phyloP scores from a whole-genome alignment of 805 yeast species.

The Ogataea philodendri region DNA sequence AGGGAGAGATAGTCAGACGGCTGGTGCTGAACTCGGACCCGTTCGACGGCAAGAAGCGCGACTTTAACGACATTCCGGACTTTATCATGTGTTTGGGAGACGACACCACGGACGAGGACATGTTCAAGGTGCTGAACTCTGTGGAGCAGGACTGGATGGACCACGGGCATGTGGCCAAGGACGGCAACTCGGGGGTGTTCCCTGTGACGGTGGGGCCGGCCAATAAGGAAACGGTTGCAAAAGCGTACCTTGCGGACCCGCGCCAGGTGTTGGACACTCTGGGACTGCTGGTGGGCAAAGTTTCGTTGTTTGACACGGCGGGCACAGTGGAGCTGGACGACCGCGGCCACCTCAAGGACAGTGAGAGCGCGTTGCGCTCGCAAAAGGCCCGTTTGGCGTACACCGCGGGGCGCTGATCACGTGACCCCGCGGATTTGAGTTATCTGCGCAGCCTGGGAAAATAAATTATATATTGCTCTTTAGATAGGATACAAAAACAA shows the following conservation, averaged over 20 bases:
- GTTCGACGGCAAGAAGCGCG: constrained; percentile 25
- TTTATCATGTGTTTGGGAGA: constrained; percentile 91
- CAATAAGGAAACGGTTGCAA: constrained; percentile 78
- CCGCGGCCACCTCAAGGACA: constrained; percentile 62
- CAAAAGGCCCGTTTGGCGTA: constrained; percentile 38
- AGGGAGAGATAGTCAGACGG: constrained; percentile 91
- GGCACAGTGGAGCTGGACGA: constrained; percentile 76
- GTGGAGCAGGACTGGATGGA: constrained; percentile 56
- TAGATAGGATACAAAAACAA: no score
- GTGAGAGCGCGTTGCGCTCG: constrained; percentile 44
- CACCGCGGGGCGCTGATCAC: no score
- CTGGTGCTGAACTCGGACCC: constrained; percentile 68
- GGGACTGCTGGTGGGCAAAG: constrained; percentile 76
- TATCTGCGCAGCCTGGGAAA: not conserved
- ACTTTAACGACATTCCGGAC: constrained; percentile 59
- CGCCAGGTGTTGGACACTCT: constrained; percentile 79
- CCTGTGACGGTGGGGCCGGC: constrained; percentile 95
- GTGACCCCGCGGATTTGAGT: not conserved
- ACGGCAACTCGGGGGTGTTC: constrained; percentile 60
- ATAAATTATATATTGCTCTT: not conserved
- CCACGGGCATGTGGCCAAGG: constrained; percentile 42
- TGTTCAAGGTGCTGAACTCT: constrained; percentile 76
- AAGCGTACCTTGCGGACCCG: constrained; percentile 82
- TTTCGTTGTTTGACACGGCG: constrained; percentile 72
- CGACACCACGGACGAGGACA: constrained; percentile 96